These are phyloP conservation scores for Arthrinium puccinioides DNA, from an alignment of 2,329 filamentous ascomycete species.

Conservation along the genomic window DNA sequence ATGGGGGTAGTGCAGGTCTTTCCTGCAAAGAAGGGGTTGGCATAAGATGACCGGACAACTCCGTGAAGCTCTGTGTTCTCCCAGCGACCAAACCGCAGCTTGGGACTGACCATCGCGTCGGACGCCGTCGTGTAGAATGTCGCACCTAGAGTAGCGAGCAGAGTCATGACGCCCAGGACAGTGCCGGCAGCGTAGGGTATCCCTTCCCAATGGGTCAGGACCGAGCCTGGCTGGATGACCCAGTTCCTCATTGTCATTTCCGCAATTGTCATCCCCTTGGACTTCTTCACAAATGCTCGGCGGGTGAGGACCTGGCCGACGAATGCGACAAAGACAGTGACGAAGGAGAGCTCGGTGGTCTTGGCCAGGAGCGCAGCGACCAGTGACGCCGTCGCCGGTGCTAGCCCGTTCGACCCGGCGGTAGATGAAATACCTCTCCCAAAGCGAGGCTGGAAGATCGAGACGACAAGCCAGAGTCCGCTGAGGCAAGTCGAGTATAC, in stretches of 20 bases:
- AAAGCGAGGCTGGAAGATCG: conserved; percentile 56
- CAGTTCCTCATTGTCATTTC: conserved; percentile 74
- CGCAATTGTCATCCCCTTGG: conserved; percentile 62
- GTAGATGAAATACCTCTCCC: conserved; percentile 46
- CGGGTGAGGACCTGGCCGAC: conserved; percentile 69
- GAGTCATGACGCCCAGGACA: conserved; percentile 54
- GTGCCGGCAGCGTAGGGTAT: conserved; percentile 57
- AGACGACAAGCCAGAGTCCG: conserved; percentile 58
- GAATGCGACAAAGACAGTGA: conserved; percentile 68
- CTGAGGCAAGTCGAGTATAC: conserved; percentile 58
- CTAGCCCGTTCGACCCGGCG: conserved; percentile 34
- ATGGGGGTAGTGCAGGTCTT: conserved; percentile 57
- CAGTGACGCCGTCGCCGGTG: conserved; percentile 57
- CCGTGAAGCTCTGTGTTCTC: conserved; percentile 43
- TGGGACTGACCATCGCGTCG: conserved; percentile 67
- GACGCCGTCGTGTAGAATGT: conserved; percentile 73
- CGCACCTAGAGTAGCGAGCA: conserved; percentile 57
- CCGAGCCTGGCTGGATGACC: conserved; percentile 63
- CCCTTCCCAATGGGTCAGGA: conserved; percentile 62
- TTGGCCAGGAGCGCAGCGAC: conserved; percentile 67
- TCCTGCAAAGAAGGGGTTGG: conserved; percentile 51
- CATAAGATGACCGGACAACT: conserved; percentile 53
- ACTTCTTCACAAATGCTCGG: conserved; percentile 52
- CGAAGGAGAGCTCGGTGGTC: conserved; percentile 70
- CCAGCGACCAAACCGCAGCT: conserved; percentile 53